Evolutionary conservation across 352 stramenopile species (phyloP).

Genomic region (Vaucheria bursata): DNA sequence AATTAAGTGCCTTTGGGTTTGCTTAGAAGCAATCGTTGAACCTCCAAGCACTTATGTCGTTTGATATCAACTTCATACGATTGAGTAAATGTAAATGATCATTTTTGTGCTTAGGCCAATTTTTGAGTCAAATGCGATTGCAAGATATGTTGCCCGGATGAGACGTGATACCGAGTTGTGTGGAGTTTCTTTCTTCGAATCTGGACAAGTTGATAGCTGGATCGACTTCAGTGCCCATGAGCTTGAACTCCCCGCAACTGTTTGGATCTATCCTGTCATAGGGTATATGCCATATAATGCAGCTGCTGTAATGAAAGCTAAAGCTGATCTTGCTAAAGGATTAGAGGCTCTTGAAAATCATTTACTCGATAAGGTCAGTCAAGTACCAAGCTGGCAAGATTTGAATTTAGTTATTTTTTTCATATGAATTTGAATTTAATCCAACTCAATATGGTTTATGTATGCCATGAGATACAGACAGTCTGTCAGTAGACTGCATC

Average conservation of each 20-base stretch:
- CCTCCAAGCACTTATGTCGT: too few relatives aligned
- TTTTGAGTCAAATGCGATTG: slow-evolving; percentile 81
- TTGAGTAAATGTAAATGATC: too few relatives aligned
- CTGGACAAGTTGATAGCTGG: slow-evolving; percentile 67
- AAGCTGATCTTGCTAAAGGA: slow-evolving; percentile 70
- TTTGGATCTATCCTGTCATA: slow-evolving; percentile 76
- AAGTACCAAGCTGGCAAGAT: too few relatives aligned
- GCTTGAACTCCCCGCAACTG: slow-evolving; percentile 73
- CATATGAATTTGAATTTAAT: too few relatives aligned
- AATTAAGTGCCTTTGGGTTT: too few relatives aligned
- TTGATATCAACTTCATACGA: too few relatives aligned
- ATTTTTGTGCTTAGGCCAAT: slow-evolving; percentile 53
- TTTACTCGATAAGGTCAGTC: slow-evolving; percentile 60
- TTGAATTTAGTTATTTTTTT: too few relatives aligned
- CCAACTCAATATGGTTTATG: too few relatives aligned
- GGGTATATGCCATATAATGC: slow-evolving; percentile 69
- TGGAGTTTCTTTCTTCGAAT: slow-evolving; percentile 76
- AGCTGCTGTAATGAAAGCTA: slow-evolving; percentile 65
- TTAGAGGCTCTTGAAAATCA: slow-evolving; percentile 73
- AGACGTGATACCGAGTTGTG: slow-evolving; percentile 70
- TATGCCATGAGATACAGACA: too few relatives aligned
- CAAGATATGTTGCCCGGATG: slow-evolving; percentile 77
- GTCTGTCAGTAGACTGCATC: too few relatives aligned
- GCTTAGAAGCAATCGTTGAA: too few relatives aligned
- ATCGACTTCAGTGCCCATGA: slow-evolving; percentile 82